Percentiles rank a stretch among this genome's conserved stretches.
phyloP scores from a whole-genome alignment of 2,329 filamentous ascomycete species.

The Ophiostoma ulmi region DNA sequence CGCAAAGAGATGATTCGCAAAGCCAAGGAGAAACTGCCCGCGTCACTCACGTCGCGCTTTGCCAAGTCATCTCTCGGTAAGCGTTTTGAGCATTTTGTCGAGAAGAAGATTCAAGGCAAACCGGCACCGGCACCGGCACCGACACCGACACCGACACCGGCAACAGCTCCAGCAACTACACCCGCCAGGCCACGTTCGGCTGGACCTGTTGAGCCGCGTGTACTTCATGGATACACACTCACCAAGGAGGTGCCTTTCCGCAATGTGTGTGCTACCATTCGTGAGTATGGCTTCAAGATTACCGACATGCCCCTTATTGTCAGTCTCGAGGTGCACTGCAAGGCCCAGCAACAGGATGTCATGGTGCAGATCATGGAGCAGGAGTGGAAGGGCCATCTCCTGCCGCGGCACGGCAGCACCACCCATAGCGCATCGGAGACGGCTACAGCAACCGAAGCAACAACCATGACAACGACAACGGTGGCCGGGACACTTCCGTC shows the following conservation, averaged over 20 bases:
- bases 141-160: not conserved
- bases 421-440: slow-evolving; percentile 36
- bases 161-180: not conserved
- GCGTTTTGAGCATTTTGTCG: slow-evolving; percentile 37
- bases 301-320: slow-evolving; percentile 84
- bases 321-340: slow-evolving; percentile 87
- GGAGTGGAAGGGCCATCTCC: slow-evolving; percentile 68
- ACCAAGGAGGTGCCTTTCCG: slow-evolving; percentile 86
- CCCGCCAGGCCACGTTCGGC: not conserved
- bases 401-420: slow-evolving; percentile 51
- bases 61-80: slow-evolving; percentile 46
- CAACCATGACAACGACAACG: not conserved
- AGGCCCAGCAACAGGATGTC: slow-evolving; percentile 70
- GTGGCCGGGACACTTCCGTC: slow-evolving; percentile 49
- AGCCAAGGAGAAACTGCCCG: slow-evolving; percentile 56
- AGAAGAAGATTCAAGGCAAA: slow-evolving; percentile 30
- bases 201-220: slow-evolving; percentile 57
- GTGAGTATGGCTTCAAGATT: slow-evolving; percentile 68
- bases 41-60: slow-evolving; percentile 42
- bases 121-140: slow-evolving; percentile 1
- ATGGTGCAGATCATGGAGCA: slow-evolving; percentile 93
- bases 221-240: slow-evolving; percentile 83
- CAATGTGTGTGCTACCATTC: slow-evolving; percentile 74
- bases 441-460: not conserved
- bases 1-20: slow-evolving; percentile 58